A percentile compares a stretch with the other conserved stretches of the same genome.
phyloP scores from a whole-genome alignment of 192 early-diverging fungal species.

The Haplosporangium gracile region DNA sequence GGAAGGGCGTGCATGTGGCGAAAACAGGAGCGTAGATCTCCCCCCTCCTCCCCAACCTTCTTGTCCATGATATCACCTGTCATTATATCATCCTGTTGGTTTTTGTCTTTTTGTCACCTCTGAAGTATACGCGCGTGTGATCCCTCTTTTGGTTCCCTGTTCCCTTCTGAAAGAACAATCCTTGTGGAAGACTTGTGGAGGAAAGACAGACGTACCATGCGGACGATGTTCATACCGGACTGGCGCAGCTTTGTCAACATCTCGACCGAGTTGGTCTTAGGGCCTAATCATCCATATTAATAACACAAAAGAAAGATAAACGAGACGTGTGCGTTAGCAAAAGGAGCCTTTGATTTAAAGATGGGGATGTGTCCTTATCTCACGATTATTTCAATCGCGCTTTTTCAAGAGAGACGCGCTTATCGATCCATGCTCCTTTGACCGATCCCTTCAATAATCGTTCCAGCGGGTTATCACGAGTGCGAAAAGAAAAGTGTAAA shows the following conservation, averaged over 20 bases:
- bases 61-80: neutral
- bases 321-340: neutral
- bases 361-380: neutral
- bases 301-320: neutral
- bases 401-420: neutral
- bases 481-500: neutral
- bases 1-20: neutral
- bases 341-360: neutral
- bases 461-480: neutral
- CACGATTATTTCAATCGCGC: neutral
- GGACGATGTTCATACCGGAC: conserved; percentile 87
- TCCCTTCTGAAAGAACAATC: neutral
- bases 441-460: neutral
- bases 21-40: neutral
- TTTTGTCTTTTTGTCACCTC: neutral
- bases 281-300: conserved; percentile 56
- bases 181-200: neutral
- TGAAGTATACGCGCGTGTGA: no score
- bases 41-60: neutral
- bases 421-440: neutral
- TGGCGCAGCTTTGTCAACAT: conserved; percentile 76
- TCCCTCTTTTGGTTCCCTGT: neutral
- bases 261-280: conserved; percentile 83
- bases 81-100: neutral
- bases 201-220: conserved; percentile 61